These are phyloP conservation scores for Wickerhamomyces pijperi DNA, from an alignment of 805 yeast genomes.

Conservation along the genomic window DNA sequence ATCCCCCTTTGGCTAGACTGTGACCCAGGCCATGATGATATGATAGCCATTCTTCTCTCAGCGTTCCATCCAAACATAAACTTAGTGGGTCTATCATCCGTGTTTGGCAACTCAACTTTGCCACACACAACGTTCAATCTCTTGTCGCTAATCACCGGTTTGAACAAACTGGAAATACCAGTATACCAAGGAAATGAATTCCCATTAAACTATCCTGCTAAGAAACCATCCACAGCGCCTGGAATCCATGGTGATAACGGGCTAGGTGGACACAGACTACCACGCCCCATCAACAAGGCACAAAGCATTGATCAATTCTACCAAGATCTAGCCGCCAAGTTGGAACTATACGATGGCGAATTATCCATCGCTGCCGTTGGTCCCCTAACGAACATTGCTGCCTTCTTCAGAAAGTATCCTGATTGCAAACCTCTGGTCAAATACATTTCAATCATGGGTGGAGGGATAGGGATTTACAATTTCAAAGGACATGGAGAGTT, in stretches of 20 bases:
- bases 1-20: conserved; percentile 84
- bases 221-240: conserved; percentile 41
- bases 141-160: conserved; percentile 51
- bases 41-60: conserved; percentile 60
- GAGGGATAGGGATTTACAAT: conserved; percentile 29
- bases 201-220: conserved; percentile 33
- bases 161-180: conserved; percentile 32
- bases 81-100: conserved; percentile 22
- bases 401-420: conserved; percentile 44
- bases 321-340: conserved; percentile 24
- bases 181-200: conserved; percentile 55
- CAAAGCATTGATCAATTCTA: conserved; percentile 28
- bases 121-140: conserved; percentile 61
- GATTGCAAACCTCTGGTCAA: conserved; percentile 36
- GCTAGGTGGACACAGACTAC: conserved; percentile 62
- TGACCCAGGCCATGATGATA: conserved; percentile 89
- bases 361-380: conserved; percentile 67
- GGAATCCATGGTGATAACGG: conserved; percentile 69
- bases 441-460: conserved; percentile 69
- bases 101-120: conserved; percentile 30
- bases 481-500: conserved; percentile 50
- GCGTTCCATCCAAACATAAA: conserved; percentile 40
- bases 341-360: conserved; percentile 31
- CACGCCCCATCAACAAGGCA: conserved; percentile 28
- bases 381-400: conserved; percentile 61